Evolutionary conservation across 306 rosid species (phyloP), one percentile per base, ranked within the genome.

Genomic region (Inga oerstediana): DNA sequence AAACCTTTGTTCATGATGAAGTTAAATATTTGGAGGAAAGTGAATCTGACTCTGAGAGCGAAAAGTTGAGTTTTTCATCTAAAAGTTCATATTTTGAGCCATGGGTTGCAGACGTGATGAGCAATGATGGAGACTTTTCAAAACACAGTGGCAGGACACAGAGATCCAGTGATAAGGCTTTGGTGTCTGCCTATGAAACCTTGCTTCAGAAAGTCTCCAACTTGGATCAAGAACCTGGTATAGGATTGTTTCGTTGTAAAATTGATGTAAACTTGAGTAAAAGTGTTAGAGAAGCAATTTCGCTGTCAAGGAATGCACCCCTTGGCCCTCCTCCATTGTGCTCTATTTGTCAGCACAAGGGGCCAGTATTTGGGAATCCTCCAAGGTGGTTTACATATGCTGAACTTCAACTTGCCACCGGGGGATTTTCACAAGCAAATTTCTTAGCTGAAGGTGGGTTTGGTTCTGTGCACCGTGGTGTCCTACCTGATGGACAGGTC

Each of bases 391-490:
- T 96, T 89, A 90, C 94, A 43, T 96, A 82, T 86, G 87, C 89
- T 0, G 97, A 96, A 82, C 89, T 96, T 73, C 97, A 93, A 75
- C 85, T 90, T 51, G 99, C 99, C 79, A 96, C 99, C 0, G 84
- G 92, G 72, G 94, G 98, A 19, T 96, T 96, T 90, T 92, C 99
- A 1, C 90, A 79, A 75, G 90, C 81, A 46, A 96, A 96, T 85
- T 94, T 96, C 87, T 89, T 96, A 91, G 99, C 99, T 5, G 98
- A 96, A 93, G 99, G 99, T 69, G 99, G 99, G 72, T 96, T 88
- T 84, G 99, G 99, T 66, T 93, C 99, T 8, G 97, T 96, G 20
- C 95, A 93, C 86, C 92, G 93, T 10, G 99, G 99, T 12, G 81
- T 89, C 34, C 87, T 96, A 65, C 86, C 89, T 10, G 94, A 91